Conservation (phyloP, 2,329 filamentous ascomycete species). For the Colletotrichum acutatum region DNA sequence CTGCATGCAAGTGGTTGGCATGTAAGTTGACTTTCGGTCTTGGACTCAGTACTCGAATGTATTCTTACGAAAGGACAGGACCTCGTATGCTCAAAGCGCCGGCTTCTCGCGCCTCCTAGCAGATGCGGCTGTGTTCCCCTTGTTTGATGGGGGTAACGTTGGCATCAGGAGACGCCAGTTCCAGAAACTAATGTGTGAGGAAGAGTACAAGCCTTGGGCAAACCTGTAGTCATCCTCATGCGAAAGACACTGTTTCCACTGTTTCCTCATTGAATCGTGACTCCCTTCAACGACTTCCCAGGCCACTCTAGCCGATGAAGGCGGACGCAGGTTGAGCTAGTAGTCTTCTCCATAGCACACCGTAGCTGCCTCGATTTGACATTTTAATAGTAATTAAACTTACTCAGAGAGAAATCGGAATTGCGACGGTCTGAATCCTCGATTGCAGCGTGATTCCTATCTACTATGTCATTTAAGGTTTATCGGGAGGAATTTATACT, state of each 20-base stretch:
- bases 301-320: neutral
- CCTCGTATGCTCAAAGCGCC: conserved; percentile 1
- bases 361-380: neutral
- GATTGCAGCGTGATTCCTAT: neutral
- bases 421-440: neutral
- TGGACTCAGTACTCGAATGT: neutral
- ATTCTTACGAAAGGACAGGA: neutral
- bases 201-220: conserved; percentile 15
- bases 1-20: conserved; percentile 62
- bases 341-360: neutral
- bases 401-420: neutral
- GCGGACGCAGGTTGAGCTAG: neutral
- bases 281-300: neutral
- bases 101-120: conserved; percentile 11
- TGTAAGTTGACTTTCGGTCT: conserved; percentile 45
- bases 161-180: conserved; percentile 29
- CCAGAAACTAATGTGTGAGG: conserved; percentile 10
- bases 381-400: neutral
- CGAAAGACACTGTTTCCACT: neutral
- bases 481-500: neutral
- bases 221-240: neutral
- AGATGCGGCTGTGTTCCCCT: conserved; percentile 24
- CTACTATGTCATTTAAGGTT: neutral
- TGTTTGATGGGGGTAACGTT: conserved; percentile 37
- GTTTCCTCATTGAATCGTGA: neutral